These are phyloP conservation scores for Aspergillus ostianus DNA, from an alignment of 495 filamentous ascomycete genomes.

Conservation along the genomic window DNA sequence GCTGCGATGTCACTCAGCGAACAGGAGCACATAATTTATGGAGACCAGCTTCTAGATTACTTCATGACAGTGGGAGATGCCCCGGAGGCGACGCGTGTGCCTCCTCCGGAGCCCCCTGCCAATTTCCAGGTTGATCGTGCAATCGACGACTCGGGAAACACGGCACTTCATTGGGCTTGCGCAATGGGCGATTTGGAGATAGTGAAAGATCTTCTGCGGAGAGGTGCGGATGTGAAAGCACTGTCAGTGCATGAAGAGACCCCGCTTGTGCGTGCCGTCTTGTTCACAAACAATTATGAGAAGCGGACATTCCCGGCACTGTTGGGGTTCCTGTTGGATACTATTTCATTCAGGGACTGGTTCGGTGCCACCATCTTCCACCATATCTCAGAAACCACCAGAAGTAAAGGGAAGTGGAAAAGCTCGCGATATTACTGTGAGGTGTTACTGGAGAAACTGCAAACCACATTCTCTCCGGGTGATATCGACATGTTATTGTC, in stretches of 20 bases:
- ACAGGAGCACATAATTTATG: conserved; percentile 83
- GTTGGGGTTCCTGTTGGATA: conserved; percentile 74
- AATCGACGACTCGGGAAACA: conserved; percentile 87
- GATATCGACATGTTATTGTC: conserved; percentile 65
- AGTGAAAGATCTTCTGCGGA: conserved; percentile 76
- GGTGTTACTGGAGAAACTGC: conserved; percentile 79
- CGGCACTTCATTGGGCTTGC: conserved; percentile 91
- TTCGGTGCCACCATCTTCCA: conserved; percentile 85
- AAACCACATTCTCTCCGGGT: conserved; percentile 61
- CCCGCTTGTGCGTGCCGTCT: conserved; percentile 87
- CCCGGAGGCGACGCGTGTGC: conserved; percentile 51
- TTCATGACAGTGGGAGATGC: conserved; percentile 80
- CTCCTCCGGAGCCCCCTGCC: conserved; percentile 73
- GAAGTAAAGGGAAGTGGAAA: conserved; percentile 72
- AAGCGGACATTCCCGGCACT: conserved; percentile 79
- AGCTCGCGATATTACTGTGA: conserved; percentile 91
- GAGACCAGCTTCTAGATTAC: conserved; percentile 90
- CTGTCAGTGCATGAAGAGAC: conserved; percentile 83
- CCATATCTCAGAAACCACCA: conserved; percentile 83
- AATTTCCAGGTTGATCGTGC: conserved; percentile 83
- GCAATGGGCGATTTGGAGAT: conserved; percentile 97
- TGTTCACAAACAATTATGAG: conserved; percentile 95
- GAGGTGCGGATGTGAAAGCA: conserved; percentile 62
- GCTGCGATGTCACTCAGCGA: conserved; percentile 65
- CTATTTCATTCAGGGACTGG: conserved; percentile 71